Conservation (phyloP, 2,329 filamentous ascomycete species). For the Xylaria sp. region DNA sequence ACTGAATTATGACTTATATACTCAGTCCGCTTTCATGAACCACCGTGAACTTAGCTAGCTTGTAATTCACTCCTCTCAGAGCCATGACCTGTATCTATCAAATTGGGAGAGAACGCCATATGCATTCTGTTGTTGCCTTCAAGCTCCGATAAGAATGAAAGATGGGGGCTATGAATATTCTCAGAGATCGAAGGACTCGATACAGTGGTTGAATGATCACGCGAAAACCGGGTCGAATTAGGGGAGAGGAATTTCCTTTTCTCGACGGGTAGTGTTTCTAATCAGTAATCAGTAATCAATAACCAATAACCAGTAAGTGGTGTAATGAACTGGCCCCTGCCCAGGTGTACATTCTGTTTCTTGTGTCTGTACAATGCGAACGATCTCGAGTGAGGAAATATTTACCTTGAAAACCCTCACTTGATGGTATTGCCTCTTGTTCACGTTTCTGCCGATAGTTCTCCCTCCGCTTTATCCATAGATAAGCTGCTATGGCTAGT, state of each 20-base stretch:
- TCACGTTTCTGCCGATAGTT: not conserved
- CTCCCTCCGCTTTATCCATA: slow-evolving; percentile 35
- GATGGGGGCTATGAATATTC: not conserved
- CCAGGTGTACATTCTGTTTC: not conserved
- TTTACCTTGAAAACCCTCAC: slow-evolving; percentile 12
- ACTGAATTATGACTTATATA: not conserved
- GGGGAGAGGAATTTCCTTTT: not conserved
- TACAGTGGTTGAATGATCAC: not conserved
- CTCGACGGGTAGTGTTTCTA: not conserved
- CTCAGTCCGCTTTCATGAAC: not conserved
- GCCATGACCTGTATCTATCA: not conserved
- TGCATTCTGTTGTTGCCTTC: slow-evolving; percentile 23
- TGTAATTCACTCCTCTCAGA: not conserved
- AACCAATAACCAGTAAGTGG: not conserved
- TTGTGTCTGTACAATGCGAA: not conserved
- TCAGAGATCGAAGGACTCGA: not conserved
- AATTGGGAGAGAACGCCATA: not conserved
- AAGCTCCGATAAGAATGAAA: slow-evolving; percentile 29
- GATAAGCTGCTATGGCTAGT: slow-evolving; percentile 25
- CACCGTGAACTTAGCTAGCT: not conserved
- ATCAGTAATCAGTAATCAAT: not conserved
- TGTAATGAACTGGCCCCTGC: not conserved
- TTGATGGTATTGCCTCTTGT: not conserved
- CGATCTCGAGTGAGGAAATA: not conserved
- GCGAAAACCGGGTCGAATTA: not conserved